Evolutionary conservation across 805 yeast species (phyloP).

Genomic region (Starmerella potacharoeniae): DNA sequence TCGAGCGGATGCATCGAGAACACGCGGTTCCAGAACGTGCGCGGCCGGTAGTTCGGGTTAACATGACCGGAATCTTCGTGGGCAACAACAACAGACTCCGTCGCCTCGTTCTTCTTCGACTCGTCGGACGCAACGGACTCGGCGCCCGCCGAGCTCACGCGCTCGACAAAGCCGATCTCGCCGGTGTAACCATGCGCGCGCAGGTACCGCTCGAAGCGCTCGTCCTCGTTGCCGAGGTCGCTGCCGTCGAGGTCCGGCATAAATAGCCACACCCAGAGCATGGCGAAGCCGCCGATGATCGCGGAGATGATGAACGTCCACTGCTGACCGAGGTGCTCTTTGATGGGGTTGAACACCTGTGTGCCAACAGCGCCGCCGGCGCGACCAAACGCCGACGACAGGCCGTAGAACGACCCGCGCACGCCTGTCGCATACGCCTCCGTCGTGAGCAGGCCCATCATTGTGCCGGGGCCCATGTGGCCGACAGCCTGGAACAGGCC

Average conservation of each 20-base stretch:
- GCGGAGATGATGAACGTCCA: constrained; percentile 80
- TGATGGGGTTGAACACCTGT: constrained; percentile 57
- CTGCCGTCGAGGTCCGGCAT: constrained; percentile 60
- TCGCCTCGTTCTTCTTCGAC: neutral
- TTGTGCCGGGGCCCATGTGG: constrained; percentile 69
- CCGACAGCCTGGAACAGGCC: constrained; percentile 61
- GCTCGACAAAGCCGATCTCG: constrained; percentile 28
- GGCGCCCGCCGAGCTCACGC: neutral
- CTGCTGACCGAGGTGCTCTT: constrained; percentile 47
- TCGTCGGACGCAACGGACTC: neutral
- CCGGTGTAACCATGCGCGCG: constrained; percentile 48
- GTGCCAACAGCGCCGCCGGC: constrained; percentile 81
- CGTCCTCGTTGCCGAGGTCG: constrained; percentile 54
- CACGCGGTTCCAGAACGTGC: constrained; percentile 10
- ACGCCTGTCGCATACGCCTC: constrained; percentile 69
- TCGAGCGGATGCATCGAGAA: constrained; percentile 11
- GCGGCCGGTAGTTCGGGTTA: neutral
- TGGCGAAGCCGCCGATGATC: constrained; percentile 54
- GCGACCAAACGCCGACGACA: constrained; percentile 69
- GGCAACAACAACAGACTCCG: neutral
- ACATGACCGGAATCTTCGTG: neutral
- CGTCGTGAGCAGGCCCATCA: constrained; percentile 54
- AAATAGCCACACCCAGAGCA: constrained; percentile 45
- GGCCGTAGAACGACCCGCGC: constrained; percentile 63
- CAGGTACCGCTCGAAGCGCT: constrained; percentile 48